A percentile compares a stretch with the other conserved stretches of the same genome.
Evolutionary conservation across 2,329 filamentous ascomycete genomes (phyloP).

Genomic region (Decorospora gaudefroyi): DNA sequence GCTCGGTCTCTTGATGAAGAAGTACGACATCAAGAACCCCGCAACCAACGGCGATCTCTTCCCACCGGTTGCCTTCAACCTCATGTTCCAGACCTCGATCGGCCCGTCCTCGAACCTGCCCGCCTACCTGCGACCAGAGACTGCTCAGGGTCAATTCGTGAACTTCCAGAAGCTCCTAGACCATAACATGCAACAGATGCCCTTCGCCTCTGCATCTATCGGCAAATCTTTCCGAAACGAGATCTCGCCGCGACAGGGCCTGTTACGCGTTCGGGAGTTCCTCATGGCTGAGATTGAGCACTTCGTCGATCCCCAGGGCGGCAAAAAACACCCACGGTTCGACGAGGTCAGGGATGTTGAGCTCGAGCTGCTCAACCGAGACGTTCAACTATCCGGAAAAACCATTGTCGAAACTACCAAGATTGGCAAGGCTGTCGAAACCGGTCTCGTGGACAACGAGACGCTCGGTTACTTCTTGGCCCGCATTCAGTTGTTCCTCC

Average conservation of each 20-base stretch:
- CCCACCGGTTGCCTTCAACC: slow-evolving; percentile 89
- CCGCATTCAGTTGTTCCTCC: slow-evolving; percentile 86
- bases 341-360: slow-evolving; percentile 81
- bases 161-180: slow-evolving; percentile 97
- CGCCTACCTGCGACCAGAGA: slow-evolving; percentile 73
- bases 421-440: slow-evolving; percentile 83
- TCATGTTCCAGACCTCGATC: slow-evolving; percentile 98
- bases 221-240: slow-evolving; percentile 99
- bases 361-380: slow-evolving; percentile 79
- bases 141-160: slow-evolving; percentile 95
- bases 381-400: slow-evolving; percentile 85
- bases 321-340: slow-evolving; percentile 93
- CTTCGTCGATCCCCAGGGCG: slow-evolving; percentile 90
- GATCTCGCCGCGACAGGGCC: slow-evolving; percentile 88
- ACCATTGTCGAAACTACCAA: slow-evolving; percentile 73
- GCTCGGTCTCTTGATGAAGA: slow-evolving; percentile 81
- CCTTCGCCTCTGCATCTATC: slow-evolving; percentile 95
- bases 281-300: slow-evolving; percentile 99
- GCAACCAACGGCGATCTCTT: slow-evolving; percentile 74
- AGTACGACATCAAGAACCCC: slow-evolving; percentile 90
- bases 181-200: slow-evolving; percentile 94
- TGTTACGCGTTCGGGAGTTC: slow-evolving; percentile 94
- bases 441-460: slow-evolving; percentile 89
- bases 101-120: slow-evolving; percentile 85
- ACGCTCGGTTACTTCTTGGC: slow-evolving; percentile 97